These are phyloP conservation scores for Cajanus cajan DNA, from an alignment of 306 rosid species.

Conservation along the genomic window DNA sequence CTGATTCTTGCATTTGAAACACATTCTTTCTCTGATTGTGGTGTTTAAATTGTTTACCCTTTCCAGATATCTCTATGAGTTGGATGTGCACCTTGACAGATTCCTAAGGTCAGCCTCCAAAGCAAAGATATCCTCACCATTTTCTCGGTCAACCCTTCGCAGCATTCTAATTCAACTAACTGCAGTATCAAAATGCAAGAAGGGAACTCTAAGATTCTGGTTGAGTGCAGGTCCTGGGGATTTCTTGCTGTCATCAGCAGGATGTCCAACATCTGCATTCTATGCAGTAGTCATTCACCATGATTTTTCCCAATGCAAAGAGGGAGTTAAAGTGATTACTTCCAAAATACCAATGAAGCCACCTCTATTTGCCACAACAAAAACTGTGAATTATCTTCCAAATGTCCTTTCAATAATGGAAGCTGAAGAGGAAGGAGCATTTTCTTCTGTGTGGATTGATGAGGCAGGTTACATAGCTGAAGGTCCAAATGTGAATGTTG, in stretches of 20 bases:
- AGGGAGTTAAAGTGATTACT: slow-evolving; percentile 83
- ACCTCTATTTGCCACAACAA: slow-evolving; percentile 64
- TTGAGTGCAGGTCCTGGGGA: slow-evolving; percentile 90
- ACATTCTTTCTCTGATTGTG: background rate
- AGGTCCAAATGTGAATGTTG: slow-evolving; percentile 96
- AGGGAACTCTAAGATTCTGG: slow-evolving; percentile 85
- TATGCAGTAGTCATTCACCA: slow-evolving; percentile 82
- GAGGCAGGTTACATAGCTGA: slow-evolving; percentile 83
- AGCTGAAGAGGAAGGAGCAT: slow-evolving; percentile 87
- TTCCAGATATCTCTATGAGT: slow-evolving; percentile 71
- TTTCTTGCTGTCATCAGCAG: slow-evolving; percentile 72
- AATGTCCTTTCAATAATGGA: slow-evolving; percentile 76
- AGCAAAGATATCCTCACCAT: slow-evolving; percentile 70
- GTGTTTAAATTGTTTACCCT: slow-evolving; percentile 7
- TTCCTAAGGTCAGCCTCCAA: slow-evolving; percentile 77
- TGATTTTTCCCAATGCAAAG: slow-evolving; percentile 60
- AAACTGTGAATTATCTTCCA: slow-evolving; percentile 91
- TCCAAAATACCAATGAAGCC: slow-evolving; percentile 76
- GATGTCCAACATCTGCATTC: slow-evolving; percentile 63
- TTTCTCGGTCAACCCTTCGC: slow-evolving; percentile 55
- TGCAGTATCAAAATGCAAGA: slow-evolving; percentile 67
- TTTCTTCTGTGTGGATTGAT: slow-evolving; percentile 83
- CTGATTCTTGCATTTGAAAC: background rate
- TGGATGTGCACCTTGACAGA: slow-evolving; percentile 79
- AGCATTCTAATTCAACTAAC: slow-evolving; percentile 81